Evolutionary conservation across 805 yeast species (phyloP), one percentile per base, ranked within the genome.

Genomic region (Saccharomycopsis javanensis): DNA sequence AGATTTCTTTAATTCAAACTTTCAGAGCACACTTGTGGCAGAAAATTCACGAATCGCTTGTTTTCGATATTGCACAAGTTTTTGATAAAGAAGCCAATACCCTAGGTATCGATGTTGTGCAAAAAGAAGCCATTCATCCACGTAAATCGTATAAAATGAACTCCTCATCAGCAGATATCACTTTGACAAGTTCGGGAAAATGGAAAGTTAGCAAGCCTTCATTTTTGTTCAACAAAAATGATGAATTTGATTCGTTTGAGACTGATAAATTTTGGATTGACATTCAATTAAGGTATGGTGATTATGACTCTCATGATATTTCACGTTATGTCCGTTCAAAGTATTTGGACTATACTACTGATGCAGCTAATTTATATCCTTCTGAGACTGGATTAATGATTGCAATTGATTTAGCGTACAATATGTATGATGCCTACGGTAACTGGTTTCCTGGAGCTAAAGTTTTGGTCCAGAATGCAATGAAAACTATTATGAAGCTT

Each of bases 11-110:
- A 61, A 91, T 94, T 68, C 99, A 94, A 68, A 89, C 94, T 2
- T 94, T 94, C 78, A 78, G 99, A 57, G 98, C 99, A 0, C 99
- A 94, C 74, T 79, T 94, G 66, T 94, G 99, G 99, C 99, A 94
- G 69, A 94, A 95, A 70, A 94, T 94, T 56, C 99, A 94, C 68
- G 99, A 94, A 71, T 85, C 95, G 70, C 76, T 94, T 53, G 97
- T 94, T 3, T 88, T 88, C 67, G 99, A 94, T 74, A 65, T 94
- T 31, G 90, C 97, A 65, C 97, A 91, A 67, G 92, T 90, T 16
- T 72, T 94, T 23, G 99, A 94, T 69, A 83, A 83, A 54, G 96
- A 94, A 68, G 72, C 89, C 67, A 94, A 88, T 64, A 83, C 83
- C 1, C 70, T 94, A 33, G 91, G 85, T 63, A 84, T 92, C 58